Evolutionary conservation across 2,329 filamentous ascomycete species (phyloP), one percentile per base, ranked within the genome.

Genomic region (Pyricularia pennisetigena): DNA sequence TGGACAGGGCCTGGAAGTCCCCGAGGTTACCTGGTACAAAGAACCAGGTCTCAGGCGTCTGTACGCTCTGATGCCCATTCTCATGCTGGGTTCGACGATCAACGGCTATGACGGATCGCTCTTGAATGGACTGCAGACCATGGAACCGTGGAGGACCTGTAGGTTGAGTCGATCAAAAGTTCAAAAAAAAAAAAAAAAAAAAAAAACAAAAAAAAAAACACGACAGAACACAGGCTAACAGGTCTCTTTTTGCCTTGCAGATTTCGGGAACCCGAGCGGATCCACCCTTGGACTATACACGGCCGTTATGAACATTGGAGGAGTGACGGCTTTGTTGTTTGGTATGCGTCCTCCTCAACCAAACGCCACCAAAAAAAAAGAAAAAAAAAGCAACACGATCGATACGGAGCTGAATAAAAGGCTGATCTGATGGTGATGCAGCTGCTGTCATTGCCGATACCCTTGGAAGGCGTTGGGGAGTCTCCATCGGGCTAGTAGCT

Each of bases 71-170:
- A 68, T 69, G 64, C 23, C 59, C 16, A 57, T 69, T 28, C 64
- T 69, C 4, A 64, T 68, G 32, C 63, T 69, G 14, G 66, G 68
- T 14, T 61, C 68, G 8, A 69, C 66, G 3, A 66, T 65, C 41
- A 69, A 68, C 24, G 70, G 70, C 35, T 71, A 70, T 65, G 69
- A 71, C 32, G 66, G 67, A 23, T 64, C 62, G 26, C 26, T 69
- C 14, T 59, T 69, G 8, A 68, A 69, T 41, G 67, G 68, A 1
- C 63, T 69, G 57, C 68, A 69, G 63, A 69, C 68, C 28, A 63
- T 68, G 68, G 62, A 24, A 1, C 30, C 68, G 1, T 70, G 68
- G 69, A 66, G 62, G 16, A 14, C 62, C 29, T 64, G 62, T 20
- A 29, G 29, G 23, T 64, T 8, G 16, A 30, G 23, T 1, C 7